These are phyloP conservation scores for Colletotrichum camelliae DNA, from an alignment of 2,329 filamentous ascomycete genomes.

Conservation along the genomic window DNA sequence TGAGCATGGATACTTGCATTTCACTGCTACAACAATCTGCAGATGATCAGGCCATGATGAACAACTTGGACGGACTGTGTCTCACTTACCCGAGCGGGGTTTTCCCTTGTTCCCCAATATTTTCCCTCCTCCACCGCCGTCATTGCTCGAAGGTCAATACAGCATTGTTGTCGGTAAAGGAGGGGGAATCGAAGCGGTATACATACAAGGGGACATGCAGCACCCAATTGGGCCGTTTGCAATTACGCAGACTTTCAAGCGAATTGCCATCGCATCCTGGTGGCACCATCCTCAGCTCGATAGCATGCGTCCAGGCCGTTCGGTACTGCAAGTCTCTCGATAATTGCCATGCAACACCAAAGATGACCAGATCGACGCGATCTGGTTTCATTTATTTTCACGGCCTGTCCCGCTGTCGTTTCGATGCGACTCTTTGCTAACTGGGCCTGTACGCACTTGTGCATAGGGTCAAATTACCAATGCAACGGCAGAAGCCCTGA, in stretches of 20 bases:
- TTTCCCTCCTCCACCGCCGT: background rate
- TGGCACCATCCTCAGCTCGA: background rate
- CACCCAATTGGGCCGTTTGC: background rate
- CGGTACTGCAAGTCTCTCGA: background rate
- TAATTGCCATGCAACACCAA: background rate
- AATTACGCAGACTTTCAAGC: background rate
- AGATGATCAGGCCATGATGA: conserved; percentile 19
- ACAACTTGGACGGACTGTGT: background rate
- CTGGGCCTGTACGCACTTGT: background rate
- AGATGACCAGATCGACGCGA: background rate
- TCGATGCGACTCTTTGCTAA: background rate
- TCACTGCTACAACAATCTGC: conserved; percentile 13
- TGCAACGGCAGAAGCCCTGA: background rate
- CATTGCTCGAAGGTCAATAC: background rate
- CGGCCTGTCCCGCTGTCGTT: background rate
- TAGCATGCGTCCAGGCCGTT: background rate
- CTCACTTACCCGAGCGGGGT: conserved; percentile 17
- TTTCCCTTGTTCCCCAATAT: background rate
- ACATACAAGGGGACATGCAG: background rate
- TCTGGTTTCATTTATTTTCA: background rate
- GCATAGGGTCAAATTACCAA: background rate
- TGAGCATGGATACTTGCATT: conserved; percentile 7
- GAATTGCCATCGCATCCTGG: background rate
- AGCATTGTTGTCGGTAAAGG: background rate
- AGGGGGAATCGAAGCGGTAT: background rate